Percentiles rank a stretch among this genome's conserved stretches.
These are phyloP conservation scores for Phylloporus arenicola DNA, from an alignment of 768 basidiomycete genomes.

Conservation along the genomic window DNA sequence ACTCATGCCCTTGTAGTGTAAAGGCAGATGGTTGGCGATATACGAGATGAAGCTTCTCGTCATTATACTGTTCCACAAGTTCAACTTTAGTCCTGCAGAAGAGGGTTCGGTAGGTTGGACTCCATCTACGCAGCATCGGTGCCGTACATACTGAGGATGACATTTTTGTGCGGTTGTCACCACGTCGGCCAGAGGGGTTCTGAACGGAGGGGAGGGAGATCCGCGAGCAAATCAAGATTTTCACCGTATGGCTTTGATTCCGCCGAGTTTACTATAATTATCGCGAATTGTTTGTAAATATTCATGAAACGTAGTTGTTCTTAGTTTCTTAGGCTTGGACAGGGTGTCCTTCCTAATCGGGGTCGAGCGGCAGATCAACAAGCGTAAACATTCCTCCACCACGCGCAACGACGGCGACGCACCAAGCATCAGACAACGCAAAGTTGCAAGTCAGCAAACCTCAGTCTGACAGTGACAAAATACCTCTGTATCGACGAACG, in stretches of 20 bases:
- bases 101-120: constrained; percentile 1
- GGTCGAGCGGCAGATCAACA: constrained; percentile 4
- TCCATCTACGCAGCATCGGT: constrained; percentile 11
- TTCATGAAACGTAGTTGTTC: too few species aligned
- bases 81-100: constrained; percentile 6
- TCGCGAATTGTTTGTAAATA: not conserved
- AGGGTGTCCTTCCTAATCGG: not conserved
- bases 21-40: constrained; percentile 21
- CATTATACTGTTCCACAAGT: constrained; percentile 14
- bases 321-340: too few species aligned
- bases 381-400: constrained; percentile 7
- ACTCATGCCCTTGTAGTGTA: constrained; percentile 11
- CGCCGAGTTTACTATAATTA: too few species aligned
- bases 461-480: too few species aligned
- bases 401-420: constrained; percentile 11
- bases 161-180: constrained; percentile 4
- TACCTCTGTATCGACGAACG: not conserved
- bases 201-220: not conserved
- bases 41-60: constrained; percentile 19
- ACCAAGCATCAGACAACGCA: not conserved
- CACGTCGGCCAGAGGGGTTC: not conserved
- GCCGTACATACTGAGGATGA: constrained; percentile 18
- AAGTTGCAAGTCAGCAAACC: not conserved
- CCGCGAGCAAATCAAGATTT: not conserved
- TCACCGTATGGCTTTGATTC: not conserved